A percentile compares a stretch with the other conserved stretches of the same genome.
Conservation (phyloP, 2,329 filamentous ascomycete species). For the Phoma sp. region DNA sequence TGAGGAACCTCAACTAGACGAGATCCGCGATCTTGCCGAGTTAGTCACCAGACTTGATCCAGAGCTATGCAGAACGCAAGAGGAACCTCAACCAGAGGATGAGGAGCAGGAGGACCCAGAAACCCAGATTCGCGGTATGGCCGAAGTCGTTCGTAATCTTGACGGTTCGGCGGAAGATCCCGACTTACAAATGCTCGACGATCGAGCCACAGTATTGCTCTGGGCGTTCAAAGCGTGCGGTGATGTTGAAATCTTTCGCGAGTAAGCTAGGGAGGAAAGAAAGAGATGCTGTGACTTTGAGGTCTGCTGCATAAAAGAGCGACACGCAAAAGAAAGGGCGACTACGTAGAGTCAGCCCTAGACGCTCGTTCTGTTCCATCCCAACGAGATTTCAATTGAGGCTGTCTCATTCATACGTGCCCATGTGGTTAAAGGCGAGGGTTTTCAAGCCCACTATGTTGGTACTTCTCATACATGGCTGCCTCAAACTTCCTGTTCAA, state of each 20-base stretch:
- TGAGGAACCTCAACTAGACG: too few relatives aligned
- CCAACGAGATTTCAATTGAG: not conserved
- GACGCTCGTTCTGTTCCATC: too few relatives aligned
- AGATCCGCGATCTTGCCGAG: constrained; percentile 11
- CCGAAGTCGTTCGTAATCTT: constrained; percentile 26
- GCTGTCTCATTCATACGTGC: not conserved
- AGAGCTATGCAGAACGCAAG: constrained; percentile 32
- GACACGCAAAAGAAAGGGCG: too few relatives aligned
- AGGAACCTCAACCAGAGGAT: constrained; percentile 5
- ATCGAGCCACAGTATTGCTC: constrained; percentile 21
- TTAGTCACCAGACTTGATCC: constrained; percentile 30
- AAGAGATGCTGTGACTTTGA: too few relatives aligned
- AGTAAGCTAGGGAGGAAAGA: not conserved
- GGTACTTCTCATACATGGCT: constrained; percentile 27
- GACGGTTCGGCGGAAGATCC: constrained; percentile 22
- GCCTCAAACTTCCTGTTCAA: constrained; percentile 29
- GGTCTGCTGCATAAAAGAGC: too few relatives aligned
- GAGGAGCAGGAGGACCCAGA: constrained; percentile 13
- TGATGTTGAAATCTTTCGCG: constrained; percentile 5
- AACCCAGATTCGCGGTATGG: constrained; percentile 18
- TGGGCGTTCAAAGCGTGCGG: constrained; percentile 28
- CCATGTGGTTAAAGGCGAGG: constrained; percentile 4
- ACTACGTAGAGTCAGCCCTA: too few relatives aligned
- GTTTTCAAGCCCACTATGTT: constrained; percentile 7
- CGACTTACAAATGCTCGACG: constrained; percentile 22